phyloP scores from a whole-genome alignment of 495 filamentous ascomycete species.

The Penicillium pulvis region DNA sequence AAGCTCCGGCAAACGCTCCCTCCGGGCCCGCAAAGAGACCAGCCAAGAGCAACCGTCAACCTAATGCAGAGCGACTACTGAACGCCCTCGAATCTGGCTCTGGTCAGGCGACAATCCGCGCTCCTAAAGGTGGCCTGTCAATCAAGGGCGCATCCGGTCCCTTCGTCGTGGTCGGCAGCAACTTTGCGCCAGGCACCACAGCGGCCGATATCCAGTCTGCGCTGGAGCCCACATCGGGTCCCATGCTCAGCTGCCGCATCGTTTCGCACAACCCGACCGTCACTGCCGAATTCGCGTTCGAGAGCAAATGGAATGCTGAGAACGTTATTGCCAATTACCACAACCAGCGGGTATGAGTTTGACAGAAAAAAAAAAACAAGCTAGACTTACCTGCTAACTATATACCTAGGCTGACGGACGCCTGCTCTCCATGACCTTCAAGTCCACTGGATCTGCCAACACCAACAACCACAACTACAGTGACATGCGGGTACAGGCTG shows the following conservation, averaged over 20 bases:
- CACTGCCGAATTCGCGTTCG: constrained; percentile 83
- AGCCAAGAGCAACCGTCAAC: constrained; percentile 20
- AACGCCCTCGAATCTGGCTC: constrained; percentile 35
- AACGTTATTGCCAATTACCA: constrained; percentile 82
- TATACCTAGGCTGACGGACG: constrained; percentile 76
- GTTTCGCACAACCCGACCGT: constrained; percentile 72
- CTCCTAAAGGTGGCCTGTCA: constrained; percentile 55
- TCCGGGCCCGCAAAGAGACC: constrained; percentile 10
- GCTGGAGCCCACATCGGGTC: constrained; percentile 70
- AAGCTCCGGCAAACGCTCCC: constrained; percentile 15
- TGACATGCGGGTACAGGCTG: constrained; percentile 47
- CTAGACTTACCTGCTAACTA: constrained; percentile 24
- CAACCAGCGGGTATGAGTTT: constrained; percentile 69
- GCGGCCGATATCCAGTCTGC: constrained; percentile 92
- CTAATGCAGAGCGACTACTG: constrained; percentile 40
- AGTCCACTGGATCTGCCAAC: constrained; percentile 43
- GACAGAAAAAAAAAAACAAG: not conserved
- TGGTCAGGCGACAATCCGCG: constrained; percentile 31
- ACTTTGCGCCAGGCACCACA: constrained; percentile 91
- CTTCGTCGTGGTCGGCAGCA: constrained; percentile 80
- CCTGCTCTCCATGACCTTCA: constrained; percentile 73
- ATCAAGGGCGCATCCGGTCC: constrained; percentile 77
- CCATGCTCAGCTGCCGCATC: constrained; percentile 71
- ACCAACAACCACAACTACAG: constrained; percentile 38
- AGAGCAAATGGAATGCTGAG: constrained; percentile 75